These are phyloP conservation scores for Trichocladium antarcticum DNA, from an alignment of 495 filamentous ascomycete species.

Conservation along the genomic window DNA sequence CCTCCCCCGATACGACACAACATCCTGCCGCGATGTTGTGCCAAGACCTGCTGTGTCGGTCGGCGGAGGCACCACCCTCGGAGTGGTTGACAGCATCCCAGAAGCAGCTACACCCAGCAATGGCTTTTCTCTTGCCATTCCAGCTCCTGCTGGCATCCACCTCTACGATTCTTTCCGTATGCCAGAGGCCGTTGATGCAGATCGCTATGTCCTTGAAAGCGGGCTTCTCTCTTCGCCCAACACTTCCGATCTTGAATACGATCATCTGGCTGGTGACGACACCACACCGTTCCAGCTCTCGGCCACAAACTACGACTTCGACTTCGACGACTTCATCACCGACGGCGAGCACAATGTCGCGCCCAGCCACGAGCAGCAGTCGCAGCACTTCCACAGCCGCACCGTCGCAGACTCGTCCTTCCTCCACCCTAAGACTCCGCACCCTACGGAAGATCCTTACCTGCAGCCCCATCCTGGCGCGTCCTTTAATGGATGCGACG, in stretches of 20 bases:
- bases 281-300: slow-evolving; percentile 40
- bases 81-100: slow-evolving; percentile 49
- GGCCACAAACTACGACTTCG: slow-evolving; percentile 27
- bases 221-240: slow-evolving; percentile 59
- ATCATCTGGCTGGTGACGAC: slow-evolving; percentile 78
- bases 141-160: slow-evolving; percentile 54
- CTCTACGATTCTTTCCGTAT: slow-evolving; percentile 57
- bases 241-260: slow-evolving; percentile 61
- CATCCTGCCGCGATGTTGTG: slow-evolving; percentile 99
- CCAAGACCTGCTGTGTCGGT: slow-evolving; percentile 97
- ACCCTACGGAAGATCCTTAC: slow-evolving; percentile 47
- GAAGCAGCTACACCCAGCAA: slow-evolving; percentile 44
- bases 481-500: slow-evolving; percentile 85
- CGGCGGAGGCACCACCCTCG: slow-evolving; percentile 44
- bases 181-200: slow-evolving; percentile 42
- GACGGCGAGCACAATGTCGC: slow-evolving; percentile 33
- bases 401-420: slow-evolving; percentile 31
- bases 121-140: slow-evolving; percentile 48
- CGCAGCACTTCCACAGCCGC: slow-evolving; percentile 30
- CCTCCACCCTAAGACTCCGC: slow-evolving; percentile 40
- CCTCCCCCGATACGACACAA: slow-evolving; percentile 91
- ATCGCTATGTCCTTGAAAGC: slow-evolving; percentile 67
- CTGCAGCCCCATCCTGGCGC: slow-evolving; percentile 87
- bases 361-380: slow-evolving; percentile 21
- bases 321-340: slow-evolving; percentile 45